These are phyloP conservation scores for Verticillium alfalfae DNA, from an alignment of 2,329 filamentous ascomycete species.

Conservation along the genomic window DNA sequence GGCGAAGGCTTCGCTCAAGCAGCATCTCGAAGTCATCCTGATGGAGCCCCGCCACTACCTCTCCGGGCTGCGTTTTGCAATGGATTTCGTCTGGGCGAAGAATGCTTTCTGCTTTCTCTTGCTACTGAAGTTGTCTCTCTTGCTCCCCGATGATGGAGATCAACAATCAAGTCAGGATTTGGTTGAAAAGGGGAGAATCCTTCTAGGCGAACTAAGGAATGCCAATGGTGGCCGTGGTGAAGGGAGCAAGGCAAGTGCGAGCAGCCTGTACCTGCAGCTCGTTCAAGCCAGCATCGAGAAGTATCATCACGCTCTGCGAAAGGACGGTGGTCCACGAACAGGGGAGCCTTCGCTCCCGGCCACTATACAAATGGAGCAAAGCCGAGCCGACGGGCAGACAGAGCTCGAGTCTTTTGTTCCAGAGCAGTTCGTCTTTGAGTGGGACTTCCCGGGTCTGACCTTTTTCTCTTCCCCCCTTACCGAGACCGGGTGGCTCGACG, in stretches of 20 bases:
- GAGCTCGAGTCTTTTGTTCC: slow-evolving; percentile 49
- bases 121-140: slow-evolving; percentile 43
- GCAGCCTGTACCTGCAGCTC: slow-evolving; percentile 18
- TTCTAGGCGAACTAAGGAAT: slow-evolving; percentile 18
- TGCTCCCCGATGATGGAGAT: slow-evolving; percentile 32
- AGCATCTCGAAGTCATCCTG: slow-evolving; percentile 43
- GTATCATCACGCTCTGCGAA: slow-evolving; percentile 8
- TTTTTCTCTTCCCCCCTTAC: slow-evolving; percentile 26
- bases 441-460: slow-evolving; percentile 49
- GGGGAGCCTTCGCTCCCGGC: not conserved
- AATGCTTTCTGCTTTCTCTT: slow-evolving; percentile 52
- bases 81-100: slow-evolving; percentile 56
- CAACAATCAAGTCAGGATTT: slow-evolving; percentile 10
- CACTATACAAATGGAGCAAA: not conserved
- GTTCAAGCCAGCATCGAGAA: slow-evolving; percentile 16
- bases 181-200: slow-evolving; percentile 11
- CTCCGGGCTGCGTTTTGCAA: slow-evolving; percentile 44
- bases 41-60: slow-evolving; percentile 39
- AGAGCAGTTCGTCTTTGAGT: slow-evolving; percentile 51
- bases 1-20: slow-evolving; percentile 43
- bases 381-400: slow-evolving; percentile 19
- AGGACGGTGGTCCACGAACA: not conserved
- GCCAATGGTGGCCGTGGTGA: slow-evolving; percentile 9
- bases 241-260: slow-evolving; percentile 25
- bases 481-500: slow-evolving; percentile 18